Evolutionary conservation across 75 land plant species (phyloP), one percentile per base, ranked within the genome.

Genomic region (Selaginella tamariscina): DNA sequence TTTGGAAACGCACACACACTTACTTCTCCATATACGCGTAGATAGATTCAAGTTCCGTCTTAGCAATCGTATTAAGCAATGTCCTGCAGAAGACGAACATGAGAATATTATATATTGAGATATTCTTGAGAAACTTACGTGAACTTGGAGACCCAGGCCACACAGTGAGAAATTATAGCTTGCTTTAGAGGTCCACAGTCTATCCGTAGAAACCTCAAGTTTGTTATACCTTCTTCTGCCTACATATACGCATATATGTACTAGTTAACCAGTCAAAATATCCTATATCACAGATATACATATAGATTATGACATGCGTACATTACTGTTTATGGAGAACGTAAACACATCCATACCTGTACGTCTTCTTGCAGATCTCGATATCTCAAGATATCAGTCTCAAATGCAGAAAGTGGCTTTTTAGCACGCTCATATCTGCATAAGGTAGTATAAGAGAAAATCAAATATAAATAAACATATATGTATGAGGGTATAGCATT

Each of bases 381-480:
- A 31, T 73, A 73, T 31, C 68, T 73, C 20, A 33, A 59, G 21
- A 73, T 73, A 54, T 73, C 75, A 67, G 31, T 67, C 15, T 73
- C 75, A 60, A 73, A 73, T 27, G 75, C 70, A 32, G 72, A 73
- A 24, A 73, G 44, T 55, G 75, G 71, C 33, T 73, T 73, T 31
- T 68, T 73, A 1, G 75, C 75, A n/a, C 75, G 70, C 32, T 73
- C 75, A 57, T 73, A 73, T 24, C 75, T 73, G 70, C 30, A 65
- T 32, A 57, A 8, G 65, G 24, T 55, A 44, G 56, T 30, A 66
- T 66, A 9, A 31, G 18, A n/a, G n/a, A n/a, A n/a, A n/a, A n/a
- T n/a, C n/a, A n/a, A n/a, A n/a, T n/a, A n/a, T n/a, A n/a, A n/a
- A n/a, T n/a, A n/a, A n/a, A n/a, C n/a, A n/a, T n/a, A n/a, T n/a